Conservation (phyloP, 2,329 filamentous ascomycete genomes). For the Paracoccidioides lutzii region DNA sequence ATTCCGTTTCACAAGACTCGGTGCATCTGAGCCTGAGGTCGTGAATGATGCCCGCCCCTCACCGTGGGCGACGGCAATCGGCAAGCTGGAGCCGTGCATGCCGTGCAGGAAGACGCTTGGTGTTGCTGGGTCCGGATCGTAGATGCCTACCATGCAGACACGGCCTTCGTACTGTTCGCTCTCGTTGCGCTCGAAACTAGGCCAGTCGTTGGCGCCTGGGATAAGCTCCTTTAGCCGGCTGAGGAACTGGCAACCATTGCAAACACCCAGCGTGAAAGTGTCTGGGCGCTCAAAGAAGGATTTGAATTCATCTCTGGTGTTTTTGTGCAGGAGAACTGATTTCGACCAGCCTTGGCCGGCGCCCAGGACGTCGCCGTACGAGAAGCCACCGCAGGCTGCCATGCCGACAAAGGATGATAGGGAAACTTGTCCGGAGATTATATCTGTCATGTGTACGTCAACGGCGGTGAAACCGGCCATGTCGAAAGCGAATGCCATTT, state of each 20-base stretch:
- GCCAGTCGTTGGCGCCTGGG: constrained; percentile 71
- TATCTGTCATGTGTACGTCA: constrained; percentile 93
- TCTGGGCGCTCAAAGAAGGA: constrained; percentile 76
- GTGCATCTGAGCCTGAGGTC: constrained; percentile 33
- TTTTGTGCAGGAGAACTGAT: constrained; percentile 71
- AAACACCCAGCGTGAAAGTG: constrained; percentile 86
- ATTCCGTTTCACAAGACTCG: constrained; percentile 47
- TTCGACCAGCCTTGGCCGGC: constrained; percentile 97
- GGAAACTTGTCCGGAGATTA: constrained; percentile 64
- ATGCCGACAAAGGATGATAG: constrained; percentile 75
- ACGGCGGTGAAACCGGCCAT: constrained; percentile 81
- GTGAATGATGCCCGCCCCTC: constrained; percentile 71
- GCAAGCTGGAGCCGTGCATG: constrained; percentile 69
- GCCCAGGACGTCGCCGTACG: constrained; percentile 81
- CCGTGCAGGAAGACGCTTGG: constrained; percentile 80
- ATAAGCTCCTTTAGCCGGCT: constrained; percentile 71
- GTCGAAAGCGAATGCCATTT: constrained; percentile 95
- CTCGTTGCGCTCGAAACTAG: constrained; percentile 70
- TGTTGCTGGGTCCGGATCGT: constrained; percentile 42
- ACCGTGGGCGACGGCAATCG: constrained; percentile 80
- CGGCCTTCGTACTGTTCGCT: constrained; percentile 85
- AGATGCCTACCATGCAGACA: constrained; percentile 70
- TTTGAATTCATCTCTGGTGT: constrained; percentile 64
- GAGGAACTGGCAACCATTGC: constrained; percentile 96
- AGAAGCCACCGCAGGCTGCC: constrained; percentile 94